Conservation (phyloP, 139 green algal species). For the Bryopsis sp. region DNA sequence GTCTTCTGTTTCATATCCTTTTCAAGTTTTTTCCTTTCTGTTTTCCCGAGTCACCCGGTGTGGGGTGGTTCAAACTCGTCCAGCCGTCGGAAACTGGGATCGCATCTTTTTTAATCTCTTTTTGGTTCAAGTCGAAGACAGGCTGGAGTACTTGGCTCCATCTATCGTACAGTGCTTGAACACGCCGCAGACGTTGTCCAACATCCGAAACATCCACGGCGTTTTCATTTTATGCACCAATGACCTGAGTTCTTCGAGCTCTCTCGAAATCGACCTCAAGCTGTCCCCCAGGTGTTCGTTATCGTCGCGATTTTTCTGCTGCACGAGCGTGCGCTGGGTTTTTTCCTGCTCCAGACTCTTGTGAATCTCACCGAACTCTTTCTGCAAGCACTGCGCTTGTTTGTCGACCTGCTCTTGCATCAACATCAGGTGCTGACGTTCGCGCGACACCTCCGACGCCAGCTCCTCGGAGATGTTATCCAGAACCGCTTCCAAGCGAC, state of each 20-base stretch:
- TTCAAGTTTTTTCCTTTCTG: too few species aligned
- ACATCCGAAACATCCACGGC: constrained; percentile 8
- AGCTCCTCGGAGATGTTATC: constrained; percentile 25
- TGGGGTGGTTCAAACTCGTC: too few species aligned
- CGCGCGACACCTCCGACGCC: constrained; percentile 22
- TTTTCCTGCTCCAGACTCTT: constrained; percentile 24
- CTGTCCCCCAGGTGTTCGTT: neutral
- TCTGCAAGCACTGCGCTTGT: constrained; percentile 20
- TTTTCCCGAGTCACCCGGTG: too few species aligned
- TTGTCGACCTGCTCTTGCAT: constrained; percentile 30
- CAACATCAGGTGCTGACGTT: constrained; percentile 29
- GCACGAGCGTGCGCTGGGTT: constrained; percentile 22
- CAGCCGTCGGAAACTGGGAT: too few species aligned
- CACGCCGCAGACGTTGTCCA: neutral
- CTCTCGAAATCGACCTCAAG: constrained; percentile 4
- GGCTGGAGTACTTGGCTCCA: too few species aligned
- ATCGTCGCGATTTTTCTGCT: constrained; percentile 17
- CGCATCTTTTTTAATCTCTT: too few species aligned
- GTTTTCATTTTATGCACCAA: neutral
- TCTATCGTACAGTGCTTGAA: constrained; percentile 8
- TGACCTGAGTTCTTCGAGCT: neutral
- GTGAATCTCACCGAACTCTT: constrained; percentile 21
- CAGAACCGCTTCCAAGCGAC: constrained; percentile 18
- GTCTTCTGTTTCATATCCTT: too few species aligned
- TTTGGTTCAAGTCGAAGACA: too few species aligned